Base-by-base conservation (phyloP, 2,329 filamentous ascomycete genomes). In the Fusarium drepaniforme region DNA sequence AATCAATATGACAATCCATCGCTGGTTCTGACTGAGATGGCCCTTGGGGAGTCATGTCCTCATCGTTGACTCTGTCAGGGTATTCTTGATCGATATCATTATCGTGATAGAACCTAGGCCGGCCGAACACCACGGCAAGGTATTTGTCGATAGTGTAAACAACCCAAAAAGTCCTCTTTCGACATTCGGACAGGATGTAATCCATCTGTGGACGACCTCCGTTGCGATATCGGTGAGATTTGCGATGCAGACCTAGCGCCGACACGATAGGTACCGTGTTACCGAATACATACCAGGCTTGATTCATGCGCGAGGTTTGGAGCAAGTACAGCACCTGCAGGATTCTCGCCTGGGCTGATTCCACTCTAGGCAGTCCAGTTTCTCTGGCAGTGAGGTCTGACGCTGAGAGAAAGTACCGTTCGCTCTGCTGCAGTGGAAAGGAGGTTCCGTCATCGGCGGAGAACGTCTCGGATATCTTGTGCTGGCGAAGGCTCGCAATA, bases 101-200 rank as follows among this genome's bases (percentile, higher is more conserved):
- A 64, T 92, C 89, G 68, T 90, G 90, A 49, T 91, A 88, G 15
- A 90, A 85, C 13, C 89, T 82, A 1, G 90, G 90, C 15, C 90
- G 83, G 0, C 90, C 90, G 35, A 92, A 86, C 58, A 91, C 89
- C n/a, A 91, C 88, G 33, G 89, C 88, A 5, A 92, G 83, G 72
- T 92, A 92, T 65, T 90, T 90, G 77, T 92, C 90, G 8, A 92
- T 82, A 3, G 86, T 89, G 77, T 92, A 92, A 0, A 87, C 87
- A 12, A 87, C 87, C 90, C 90, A 92, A 64, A 92, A 91, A 0
- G 88, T 85, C 23, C 90, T 84, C 72, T 88, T 88, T 2, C 88
- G 85, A 53, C 88, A 87, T 71, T 92, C 88, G 0, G 81, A 80
- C 4, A 84, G 79, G 8, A 87, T 83, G 53, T 86, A 86, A 71